Conservation (phyloP, 1,139 yeast genomes). For the Wickerhamomyces sp. region DNA sequence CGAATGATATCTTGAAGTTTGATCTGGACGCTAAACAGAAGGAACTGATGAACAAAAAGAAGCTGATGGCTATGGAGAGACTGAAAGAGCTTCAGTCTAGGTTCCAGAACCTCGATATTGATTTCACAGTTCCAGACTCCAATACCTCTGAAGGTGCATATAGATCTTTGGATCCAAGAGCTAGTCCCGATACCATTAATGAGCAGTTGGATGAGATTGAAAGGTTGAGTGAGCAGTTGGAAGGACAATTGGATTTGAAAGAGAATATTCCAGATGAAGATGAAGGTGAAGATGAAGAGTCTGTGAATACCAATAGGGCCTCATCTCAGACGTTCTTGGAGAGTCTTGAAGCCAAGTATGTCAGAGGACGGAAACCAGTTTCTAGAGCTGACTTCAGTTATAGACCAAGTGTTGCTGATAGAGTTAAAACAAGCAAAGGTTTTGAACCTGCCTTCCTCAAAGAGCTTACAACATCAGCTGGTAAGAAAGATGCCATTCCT, state of each 20-base stretch:
- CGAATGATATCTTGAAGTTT: slow-evolving; percentile 67
- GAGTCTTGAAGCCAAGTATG: slow-evolving; percentile 43
- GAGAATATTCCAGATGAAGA: too few relatives aligned
- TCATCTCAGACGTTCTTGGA: slow-evolving; percentile 24
- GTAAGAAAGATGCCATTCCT: slow-evolving; percentile 17
- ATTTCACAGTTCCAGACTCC: slow-evolving; percentile 30
- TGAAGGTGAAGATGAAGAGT: neutral
- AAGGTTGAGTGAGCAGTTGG: slow-evolving; percentile 16
- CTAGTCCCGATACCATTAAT: slow-evolving; percentile 11
- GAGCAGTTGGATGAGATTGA: slow-evolving; percentile 24
- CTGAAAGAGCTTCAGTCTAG: slow-evolving; percentile 56
- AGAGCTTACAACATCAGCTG: slow-evolving; percentile 52
- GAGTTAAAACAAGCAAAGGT: slow-evolving; percentile 27
- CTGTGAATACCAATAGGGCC: slow-evolving; percentile 8
- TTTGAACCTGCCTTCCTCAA: slow-evolving; percentile 52
- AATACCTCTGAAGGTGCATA: slow-evolving; percentile 6
- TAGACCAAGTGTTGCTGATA: slow-evolving; percentile 26
- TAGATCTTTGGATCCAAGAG: slow-evolving; percentile 24
- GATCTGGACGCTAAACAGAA: slow-evolving; percentile 45
- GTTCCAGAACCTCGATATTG: slow-evolving; percentile 56
- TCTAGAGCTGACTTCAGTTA: slow-evolving; percentile 15
- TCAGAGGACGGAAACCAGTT: slow-evolving; percentile 37
- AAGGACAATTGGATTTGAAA: slow-evolving; percentile 11
- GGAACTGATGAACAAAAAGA: slow-evolving; percentile 54
- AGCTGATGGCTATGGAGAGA: slow-evolving; percentile 60